Conservation (phyloP, 148 eudicot species). For the Camellia lanceoleosa region DNA sequence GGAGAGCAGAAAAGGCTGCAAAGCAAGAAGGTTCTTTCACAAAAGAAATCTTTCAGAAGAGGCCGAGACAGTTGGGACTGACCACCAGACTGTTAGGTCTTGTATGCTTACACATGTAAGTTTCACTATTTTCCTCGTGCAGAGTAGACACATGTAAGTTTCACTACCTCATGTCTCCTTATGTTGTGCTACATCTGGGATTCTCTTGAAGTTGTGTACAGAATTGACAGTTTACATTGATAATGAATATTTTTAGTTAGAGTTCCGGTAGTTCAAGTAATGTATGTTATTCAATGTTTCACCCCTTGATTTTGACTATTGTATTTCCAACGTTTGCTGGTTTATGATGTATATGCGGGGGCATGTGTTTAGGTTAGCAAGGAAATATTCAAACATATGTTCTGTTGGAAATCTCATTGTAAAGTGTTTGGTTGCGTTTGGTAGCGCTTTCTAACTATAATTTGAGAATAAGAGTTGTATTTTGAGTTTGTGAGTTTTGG, state of each 20-base stretch:
- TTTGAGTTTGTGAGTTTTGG: too few relatives aligned
- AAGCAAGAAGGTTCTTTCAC: slow-evolving; percentile 59
- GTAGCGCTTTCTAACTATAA: too few relatives aligned
- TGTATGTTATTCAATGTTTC: background rate
- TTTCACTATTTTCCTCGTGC: background rate
- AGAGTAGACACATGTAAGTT: too few relatives aligned
- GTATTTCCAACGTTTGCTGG: slow-evolving; percentile 1
- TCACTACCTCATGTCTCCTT: background rate
- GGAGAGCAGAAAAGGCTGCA: slow-evolving; percentile 73
- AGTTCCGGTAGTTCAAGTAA: background rate
- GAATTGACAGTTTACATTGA: background rate
- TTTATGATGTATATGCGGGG: background rate
- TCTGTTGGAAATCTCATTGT: too few relatives aligned
- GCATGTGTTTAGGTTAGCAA: too few relatives aligned
- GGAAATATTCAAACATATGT: too few relatives aligned
- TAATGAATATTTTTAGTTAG: background rate
- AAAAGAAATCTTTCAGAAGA: slow-evolving; percentile 71
- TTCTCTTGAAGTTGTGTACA: background rate
- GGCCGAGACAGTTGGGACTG: slow-evolving; percentile 66
- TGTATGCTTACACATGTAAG: slow-evolving; percentile 9
- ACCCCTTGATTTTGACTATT: background rate
- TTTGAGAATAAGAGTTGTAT: too few relatives aligned
- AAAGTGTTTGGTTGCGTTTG: too few relatives aligned
- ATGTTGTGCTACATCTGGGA: background rate
- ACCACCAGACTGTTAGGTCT: slow-evolving; percentile 11